Percentiles rank a stretch among this genome's conserved stretches.
phyloP scores from a whole-genome alignment of 2,329 filamentous ascomycete genomes.

The Ophiocordyceps camponoti-saundersi region DNA sequence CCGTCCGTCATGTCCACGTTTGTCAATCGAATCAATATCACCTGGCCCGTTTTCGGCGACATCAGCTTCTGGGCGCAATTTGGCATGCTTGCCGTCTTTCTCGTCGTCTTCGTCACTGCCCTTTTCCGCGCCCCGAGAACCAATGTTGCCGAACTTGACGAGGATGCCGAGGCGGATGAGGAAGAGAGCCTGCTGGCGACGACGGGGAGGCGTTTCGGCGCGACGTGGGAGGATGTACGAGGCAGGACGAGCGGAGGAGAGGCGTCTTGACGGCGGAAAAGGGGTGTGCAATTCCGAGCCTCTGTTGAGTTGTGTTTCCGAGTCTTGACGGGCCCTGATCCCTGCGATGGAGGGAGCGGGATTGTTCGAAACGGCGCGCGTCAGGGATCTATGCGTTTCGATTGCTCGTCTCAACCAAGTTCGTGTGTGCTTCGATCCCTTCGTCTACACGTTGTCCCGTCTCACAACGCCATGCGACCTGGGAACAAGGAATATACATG shows the following conservation, averaged over 20 bases:
- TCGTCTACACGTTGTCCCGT: neutral
- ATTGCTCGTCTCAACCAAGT: neutral
- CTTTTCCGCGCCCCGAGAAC: constrained; percentile 68
- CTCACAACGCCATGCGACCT: neutral
- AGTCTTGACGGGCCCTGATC: neutral
- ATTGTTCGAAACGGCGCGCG: neutral
- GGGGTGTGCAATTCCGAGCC: neutral
- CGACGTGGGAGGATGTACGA: constrained; percentile 78
- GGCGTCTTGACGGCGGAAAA: neutral
- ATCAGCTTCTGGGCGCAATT: constrained; percentile 97
- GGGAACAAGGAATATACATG: neutral
- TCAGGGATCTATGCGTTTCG: neutral
- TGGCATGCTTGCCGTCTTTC: constrained; percentile 68
- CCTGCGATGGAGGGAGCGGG: neutral
- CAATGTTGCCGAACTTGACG: constrained; percentile 62
- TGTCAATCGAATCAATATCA: constrained; percentile 78
- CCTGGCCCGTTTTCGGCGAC: constrained; percentile 87
- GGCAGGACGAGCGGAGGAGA: constrained; percentile 20
- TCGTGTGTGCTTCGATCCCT: neutral
- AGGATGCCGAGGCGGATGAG: constrained; percentile 80
- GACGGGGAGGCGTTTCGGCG: constrained; percentile 65
- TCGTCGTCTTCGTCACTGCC: constrained; percentile 63
- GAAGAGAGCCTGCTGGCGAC: constrained; percentile 82
- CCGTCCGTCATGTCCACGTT: constrained; percentile 85
- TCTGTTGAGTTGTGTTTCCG: neutral